Percentiles rank a stretch among this genome's conserved stretches.
These are phyloP conservation scores for Hydrangea macrophylla DNA, from an alignment of 148 eudicot genomes.

Conservation along the genomic window DNA sequence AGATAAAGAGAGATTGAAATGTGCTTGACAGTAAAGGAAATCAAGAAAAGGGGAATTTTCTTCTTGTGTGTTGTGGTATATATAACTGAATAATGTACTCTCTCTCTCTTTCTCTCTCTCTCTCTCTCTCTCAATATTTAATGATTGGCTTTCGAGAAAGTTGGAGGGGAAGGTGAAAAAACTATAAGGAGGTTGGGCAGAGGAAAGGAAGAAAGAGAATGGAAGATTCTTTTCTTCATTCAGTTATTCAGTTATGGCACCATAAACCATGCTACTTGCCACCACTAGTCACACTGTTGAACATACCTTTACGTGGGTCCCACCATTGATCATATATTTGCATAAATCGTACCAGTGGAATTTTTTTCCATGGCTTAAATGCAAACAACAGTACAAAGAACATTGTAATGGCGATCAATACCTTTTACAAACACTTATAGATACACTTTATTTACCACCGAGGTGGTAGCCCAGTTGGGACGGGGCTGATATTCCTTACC, in stretches of 20 bases:
- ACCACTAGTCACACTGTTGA: neutral
- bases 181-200: slow-evolving; percentile 19
- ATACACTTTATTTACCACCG: no score
- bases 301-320: neutral
- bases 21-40: neutral
- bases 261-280: slow-evolving; percentile 20
- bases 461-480: no score
- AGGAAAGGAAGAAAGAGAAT: slow-evolving; percentile 12
- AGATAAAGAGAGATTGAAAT: neutral
- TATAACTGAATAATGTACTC: neutral
- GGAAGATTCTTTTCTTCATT: slow-evolving; percentile 47
- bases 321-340: neutral
- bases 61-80: slow-evolving; percentile 5
- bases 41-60: slow-evolving; percentile 22
- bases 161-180: slow-evolving; percentile 10
- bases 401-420: no score
- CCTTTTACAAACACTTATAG: no score
- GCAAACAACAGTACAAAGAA: no score
- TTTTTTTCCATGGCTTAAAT: no score
- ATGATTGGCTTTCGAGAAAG: slow-evolving; percentile 17
- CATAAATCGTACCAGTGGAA: neutral
- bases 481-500: no score
- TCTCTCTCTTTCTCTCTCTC: neutral
- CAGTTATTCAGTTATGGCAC: slow-evolving; percentile 52
- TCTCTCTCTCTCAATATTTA: neutral